phyloP scores from a whole-genome alignment of 495 filamentous ascomycete species.

The Cladorrhinum samala region DNA sequence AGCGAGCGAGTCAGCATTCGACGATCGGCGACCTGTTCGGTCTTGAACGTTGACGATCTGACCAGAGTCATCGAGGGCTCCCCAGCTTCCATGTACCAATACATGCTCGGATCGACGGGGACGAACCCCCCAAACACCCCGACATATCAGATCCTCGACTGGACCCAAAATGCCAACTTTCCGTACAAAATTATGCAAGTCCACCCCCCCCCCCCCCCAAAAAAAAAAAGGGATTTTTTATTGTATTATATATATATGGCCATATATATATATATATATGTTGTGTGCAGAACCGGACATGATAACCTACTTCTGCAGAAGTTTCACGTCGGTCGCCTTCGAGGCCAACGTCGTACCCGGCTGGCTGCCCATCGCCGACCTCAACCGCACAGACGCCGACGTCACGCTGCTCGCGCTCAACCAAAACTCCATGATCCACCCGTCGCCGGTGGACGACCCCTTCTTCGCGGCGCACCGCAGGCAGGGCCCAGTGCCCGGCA shows the following conservation, averaged over 20 bases:
- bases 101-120: not conserved
- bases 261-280: no score
- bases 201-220: no score
- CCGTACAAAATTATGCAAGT: not conserved
- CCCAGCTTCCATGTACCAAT: not conserved
- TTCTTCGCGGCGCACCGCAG: not conserved
- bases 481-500: not conserved
- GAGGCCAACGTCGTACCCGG: not conserved
- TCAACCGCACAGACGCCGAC: not conserved
- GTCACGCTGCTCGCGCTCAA: not conserved
- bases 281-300: no score
- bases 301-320: no score
- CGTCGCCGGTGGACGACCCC: not conserved
- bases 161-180: not conserved
- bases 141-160: not conserved
- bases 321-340: not conserved
- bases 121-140: not conserved
- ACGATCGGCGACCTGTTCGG: not conserved
- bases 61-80: no score
- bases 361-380: not conserved
- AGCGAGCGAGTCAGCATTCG: not conserved
- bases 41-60: not conserved
- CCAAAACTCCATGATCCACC: not conserved
- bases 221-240: no score
- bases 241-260: no score